A percentile compares a stretch with the other conserved stretches of the same genome.
Evolutionary conservation across 352 stramenopile genomes (phyloP).

Genomic region (Phytophthora chlamydospora): DNA sequence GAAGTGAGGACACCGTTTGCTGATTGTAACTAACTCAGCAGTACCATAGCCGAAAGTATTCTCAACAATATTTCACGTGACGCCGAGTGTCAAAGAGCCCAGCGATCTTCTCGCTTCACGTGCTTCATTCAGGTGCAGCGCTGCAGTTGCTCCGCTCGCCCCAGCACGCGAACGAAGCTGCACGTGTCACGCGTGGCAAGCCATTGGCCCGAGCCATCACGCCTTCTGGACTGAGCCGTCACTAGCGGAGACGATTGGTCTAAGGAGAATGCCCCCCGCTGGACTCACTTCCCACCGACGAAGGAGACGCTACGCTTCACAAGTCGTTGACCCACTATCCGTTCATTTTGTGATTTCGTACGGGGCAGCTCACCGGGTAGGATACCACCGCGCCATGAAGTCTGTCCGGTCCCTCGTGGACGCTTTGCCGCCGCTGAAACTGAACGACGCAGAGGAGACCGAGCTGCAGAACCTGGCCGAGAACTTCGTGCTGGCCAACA

Average conservation of each 20-base stretch:
- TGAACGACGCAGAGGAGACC: conserved; percentile 27
- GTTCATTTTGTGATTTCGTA: conserved; percentile 26
- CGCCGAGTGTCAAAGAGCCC: conserved; percentile 1
- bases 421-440: conserved; percentile 34
- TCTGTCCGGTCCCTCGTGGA: conserved; percentile 22
- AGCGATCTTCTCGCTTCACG: conserved; percentile 6
- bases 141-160: conserved; percentile 10
- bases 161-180: conserved; percentile 18
- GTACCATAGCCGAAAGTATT: conserved; percentile 18
- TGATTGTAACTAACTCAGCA: neutral
- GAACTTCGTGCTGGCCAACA: conserved; percentile 36
- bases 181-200: conserved; percentile 1
- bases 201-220: conserved; percentile 27
- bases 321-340: neutral
- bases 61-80: conserved; percentile 19
- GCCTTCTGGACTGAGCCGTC: conserved; percentile 17
- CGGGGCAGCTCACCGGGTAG: neutral
- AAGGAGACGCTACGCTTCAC: neutral
- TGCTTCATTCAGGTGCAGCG: neutral
- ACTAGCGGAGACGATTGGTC: conserved; percentile 13
- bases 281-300: conserved; percentile 7
- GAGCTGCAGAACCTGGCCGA: conserved; percentile 34
- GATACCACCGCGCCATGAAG: conserved; percentile 14
- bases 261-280: conserved; percentile 16
- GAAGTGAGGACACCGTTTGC: conserved; percentile 15